These are phyloP conservation scores for Verbena officinalis DNA, from an alignment of 257 asterid genomes.

Conservation along the genomic window DNA sequence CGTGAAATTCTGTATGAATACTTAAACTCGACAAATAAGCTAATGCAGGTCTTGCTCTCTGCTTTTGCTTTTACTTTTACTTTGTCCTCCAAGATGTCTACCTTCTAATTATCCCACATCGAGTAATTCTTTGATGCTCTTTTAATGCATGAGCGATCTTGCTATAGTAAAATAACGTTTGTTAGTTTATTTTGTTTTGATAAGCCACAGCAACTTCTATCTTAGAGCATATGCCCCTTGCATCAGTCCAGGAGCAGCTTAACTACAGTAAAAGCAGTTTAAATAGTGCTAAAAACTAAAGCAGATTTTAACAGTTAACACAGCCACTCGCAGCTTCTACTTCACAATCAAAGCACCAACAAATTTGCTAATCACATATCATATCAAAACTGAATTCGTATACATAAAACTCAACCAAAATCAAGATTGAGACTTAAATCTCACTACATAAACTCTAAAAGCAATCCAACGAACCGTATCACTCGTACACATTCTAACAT, in stretches of 20 bases:
- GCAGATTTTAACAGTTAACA: background rate
- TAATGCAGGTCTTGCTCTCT: too few species aligned
- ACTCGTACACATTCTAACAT: slow-evolving; percentile 19
- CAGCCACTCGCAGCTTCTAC: too few species aligned
- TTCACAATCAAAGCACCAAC: background rate
- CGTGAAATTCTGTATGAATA: too few species aligned
- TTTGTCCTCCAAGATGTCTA: too few species aligned
- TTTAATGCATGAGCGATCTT: too few species aligned
- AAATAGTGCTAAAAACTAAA: background rate
- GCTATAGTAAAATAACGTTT: too few species aligned
- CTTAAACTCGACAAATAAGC: too few species aligned
- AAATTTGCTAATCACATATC: background rate
- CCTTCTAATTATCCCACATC: too few species aligned
- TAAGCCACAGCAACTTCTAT: background rate
- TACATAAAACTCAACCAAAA: slow-evolving; percentile 21
- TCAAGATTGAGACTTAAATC: slow-evolving; percentile 23
- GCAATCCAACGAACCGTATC: slow-evolving; percentile 8
- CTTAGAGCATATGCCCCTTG: background rate
- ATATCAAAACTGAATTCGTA: background rate
- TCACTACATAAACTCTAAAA: slow-evolving; percentile 16
- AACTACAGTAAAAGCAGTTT: background rate
- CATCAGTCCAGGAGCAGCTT: background rate
- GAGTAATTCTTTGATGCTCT: too few species aligned
- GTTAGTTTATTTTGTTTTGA: too few species aligned
- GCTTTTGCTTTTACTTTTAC: too few species aligned